A percentile compares a stretch with the other conserved stretches of the same genome.
phyloP scores from a whole-genome alignment of 192 early-diverging fungal species.

The Rhizoclosmatium globosum region DNA sequence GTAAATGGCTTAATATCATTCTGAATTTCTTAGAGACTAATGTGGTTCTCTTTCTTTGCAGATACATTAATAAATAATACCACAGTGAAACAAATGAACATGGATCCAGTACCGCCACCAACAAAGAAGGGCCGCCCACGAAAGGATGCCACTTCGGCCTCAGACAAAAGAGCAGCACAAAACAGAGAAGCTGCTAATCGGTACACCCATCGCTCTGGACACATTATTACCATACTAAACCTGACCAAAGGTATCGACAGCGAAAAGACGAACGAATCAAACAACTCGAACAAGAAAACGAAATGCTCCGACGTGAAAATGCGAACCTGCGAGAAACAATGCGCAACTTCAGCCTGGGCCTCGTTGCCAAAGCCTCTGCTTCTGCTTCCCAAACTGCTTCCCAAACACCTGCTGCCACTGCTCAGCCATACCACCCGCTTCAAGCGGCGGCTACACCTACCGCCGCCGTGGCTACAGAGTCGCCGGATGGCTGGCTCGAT shows the following conservation, averaged over 20 bases:
- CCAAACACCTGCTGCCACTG: not conserved
- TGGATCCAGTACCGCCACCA: not conserved
- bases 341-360: not conserved
- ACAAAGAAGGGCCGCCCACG: not conserved
- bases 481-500: not conserved
- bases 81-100: too few species aligned
- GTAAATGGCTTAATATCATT: too few species aligned
- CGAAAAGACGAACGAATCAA: conserved; percentile 18
- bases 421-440: not conserved
- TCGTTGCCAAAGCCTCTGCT: not conserved
- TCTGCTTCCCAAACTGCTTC: not conserved
- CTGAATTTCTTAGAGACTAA: too few species aligned
- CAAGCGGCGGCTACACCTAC: not conserved
- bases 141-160: not conserved
- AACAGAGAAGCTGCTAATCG: conserved; percentile 2
- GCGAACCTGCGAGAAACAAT: conserved; percentile 7
- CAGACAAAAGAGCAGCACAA: not conserved
- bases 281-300: conserved; percentile 13
- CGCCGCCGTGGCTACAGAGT: not conserved
- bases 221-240: too few species aligned
- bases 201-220: too few species aligned
- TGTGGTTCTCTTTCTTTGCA: too few species aligned
- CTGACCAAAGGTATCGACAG: not conserved
- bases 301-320: not conserved
- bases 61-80: too few species aligned